These are phyloP conservation scores for Fusarium sp. DNA, from an alignment of 2,329 filamentous ascomycete species.

Conservation along the genomic window DNA sequence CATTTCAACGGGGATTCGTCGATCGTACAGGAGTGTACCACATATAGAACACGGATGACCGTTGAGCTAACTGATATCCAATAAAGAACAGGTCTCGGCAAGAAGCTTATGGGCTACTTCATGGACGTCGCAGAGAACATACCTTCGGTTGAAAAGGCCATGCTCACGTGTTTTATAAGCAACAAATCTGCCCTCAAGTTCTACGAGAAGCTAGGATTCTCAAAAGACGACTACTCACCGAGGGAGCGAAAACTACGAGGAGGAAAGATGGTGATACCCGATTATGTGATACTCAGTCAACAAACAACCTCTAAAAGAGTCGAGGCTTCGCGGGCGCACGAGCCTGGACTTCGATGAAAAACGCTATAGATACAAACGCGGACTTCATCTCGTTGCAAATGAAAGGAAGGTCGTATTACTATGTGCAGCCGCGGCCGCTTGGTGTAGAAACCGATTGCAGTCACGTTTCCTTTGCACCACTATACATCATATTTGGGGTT, in stretches of 20 bases:
- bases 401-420: neutral
- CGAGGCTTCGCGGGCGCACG: conserved; percentile 20
- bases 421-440: neutral
- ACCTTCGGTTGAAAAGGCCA: conserved; percentile 70
- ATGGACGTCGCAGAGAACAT: conserved; percentile 65
- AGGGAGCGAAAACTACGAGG: conserved; percentile 63
- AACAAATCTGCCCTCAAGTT: conserved; percentile 70
- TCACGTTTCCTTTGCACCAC: neutral
- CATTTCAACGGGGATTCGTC: conserved; percentile 5
- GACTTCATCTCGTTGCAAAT: neutral
- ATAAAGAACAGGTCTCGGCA: conserved; percentile 71
- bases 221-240: conserved; percentile 67
- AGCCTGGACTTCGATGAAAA: conserved; percentile 12
- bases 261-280: conserved; percentile 64
- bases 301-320: conserved; percentile 41
- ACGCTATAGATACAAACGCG: neutral
- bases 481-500: neutral
- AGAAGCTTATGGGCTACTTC: conserved; percentile 67
- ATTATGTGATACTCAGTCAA: conserved; percentile 72
- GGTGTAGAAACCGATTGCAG: neutral
- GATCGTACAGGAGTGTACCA: neutral
- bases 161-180: conserved; percentile 78
- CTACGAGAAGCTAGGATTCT: conserved; percentile 71
- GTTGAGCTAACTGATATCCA: conserved; percentile 17
- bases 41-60: conserved; percentile 5